phyloP scores from a whole-genome alignment of 805 yeast genomes.

The Pichia exigua region DNA sequence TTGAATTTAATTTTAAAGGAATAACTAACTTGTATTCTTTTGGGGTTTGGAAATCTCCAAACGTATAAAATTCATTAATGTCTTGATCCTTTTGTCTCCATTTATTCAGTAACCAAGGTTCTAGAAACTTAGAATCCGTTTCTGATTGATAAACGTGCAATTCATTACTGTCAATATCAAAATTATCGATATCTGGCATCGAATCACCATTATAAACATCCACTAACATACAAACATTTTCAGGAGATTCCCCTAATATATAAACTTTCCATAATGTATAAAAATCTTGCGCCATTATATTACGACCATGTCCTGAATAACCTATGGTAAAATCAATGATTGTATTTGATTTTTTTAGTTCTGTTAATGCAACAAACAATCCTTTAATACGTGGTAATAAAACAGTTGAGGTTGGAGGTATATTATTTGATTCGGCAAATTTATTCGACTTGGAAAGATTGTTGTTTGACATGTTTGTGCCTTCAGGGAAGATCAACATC shows the following conservation, averaged over 20 bases:
- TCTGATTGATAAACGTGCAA: constrained; percentile 19
- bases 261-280: constrained; percentile 60
- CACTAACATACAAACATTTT: constrained; percentile 54
- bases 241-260: constrained; percentile 66
- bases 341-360: constrained; percentile 44
- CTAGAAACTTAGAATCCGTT: constrained; percentile 37
- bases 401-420: constrained; percentile 40
- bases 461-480: constrained; percentile 71
- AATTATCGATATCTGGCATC: constrained; percentile 27
- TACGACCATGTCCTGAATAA: constrained; percentile 59
- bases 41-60: constrained; percentile 41
- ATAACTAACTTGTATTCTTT: constrained; percentile 14
- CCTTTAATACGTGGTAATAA: constrained; percentile 84
- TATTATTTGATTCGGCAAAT: constrained; percentile 45
- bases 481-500: constrained; percentile 85
- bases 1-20: constrained; percentile 15
- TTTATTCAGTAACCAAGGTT: constrained; percentile 60
- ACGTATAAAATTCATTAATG: constrained; percentile 51
- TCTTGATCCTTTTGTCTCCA: constrained; percentile 78
- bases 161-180: constrained; percentile 33
- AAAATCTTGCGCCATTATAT: constrained; percentile 68
- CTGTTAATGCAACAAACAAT: constrained; percentile 53
- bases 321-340: constrained; percentile 82
- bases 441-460: constrained; percentile 51
- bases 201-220: constrained; percentile 35